Evolutionary conservation across 257 asterid species (phyloP).

Genomic region (Sherardia arvensis): DNA sequence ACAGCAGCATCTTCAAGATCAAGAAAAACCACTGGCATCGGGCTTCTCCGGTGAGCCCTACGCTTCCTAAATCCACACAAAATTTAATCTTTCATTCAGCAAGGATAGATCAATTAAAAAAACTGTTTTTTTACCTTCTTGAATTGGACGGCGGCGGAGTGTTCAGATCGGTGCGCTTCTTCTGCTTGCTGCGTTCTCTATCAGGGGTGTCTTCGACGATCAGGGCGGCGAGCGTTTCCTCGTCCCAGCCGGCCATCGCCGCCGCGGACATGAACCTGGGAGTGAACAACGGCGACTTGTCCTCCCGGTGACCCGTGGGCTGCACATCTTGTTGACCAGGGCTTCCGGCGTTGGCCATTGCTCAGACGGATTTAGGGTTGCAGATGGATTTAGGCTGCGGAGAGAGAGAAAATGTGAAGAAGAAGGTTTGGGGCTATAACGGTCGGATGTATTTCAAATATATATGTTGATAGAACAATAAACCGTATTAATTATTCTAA

Average conservation of each 20-base stretch:
- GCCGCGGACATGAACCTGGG: constrained; percentile 86
- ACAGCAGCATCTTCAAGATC: constrained; percentile 47
- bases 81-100: background rate
- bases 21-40: constrained; percentile 44
- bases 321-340: constrained; percentile 20
- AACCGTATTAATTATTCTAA: too few species aligned
- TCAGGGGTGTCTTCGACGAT: constrained; percentile 96
- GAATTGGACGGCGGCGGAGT: constrained; percentile 84
- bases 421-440: background rate
- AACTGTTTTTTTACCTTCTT: constrained; percentile 39
- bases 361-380: background rate
- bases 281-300: constrained; percentile 36
- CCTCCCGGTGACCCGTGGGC: constrained; percentile 16
- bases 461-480: too few species aligned
- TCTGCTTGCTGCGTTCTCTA: constrained; percentile 36
- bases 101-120: background rate
- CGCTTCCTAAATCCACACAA: constrained; percentile 41
- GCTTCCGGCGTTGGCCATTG: background rate
- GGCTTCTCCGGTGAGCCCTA: constrained; percentile 45
- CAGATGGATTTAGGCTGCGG: background rate
- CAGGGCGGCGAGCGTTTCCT: constrained; percentile 81
- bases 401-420: background rate
- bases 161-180: constrained; percentile 42
- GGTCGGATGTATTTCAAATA: constrained; percentile 17
- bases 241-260: constrained; percentile 99